phyloP scores from a whole-genome alignment of 1,284 basidiomycete species.

The Takashimella koratensis region DNA sequence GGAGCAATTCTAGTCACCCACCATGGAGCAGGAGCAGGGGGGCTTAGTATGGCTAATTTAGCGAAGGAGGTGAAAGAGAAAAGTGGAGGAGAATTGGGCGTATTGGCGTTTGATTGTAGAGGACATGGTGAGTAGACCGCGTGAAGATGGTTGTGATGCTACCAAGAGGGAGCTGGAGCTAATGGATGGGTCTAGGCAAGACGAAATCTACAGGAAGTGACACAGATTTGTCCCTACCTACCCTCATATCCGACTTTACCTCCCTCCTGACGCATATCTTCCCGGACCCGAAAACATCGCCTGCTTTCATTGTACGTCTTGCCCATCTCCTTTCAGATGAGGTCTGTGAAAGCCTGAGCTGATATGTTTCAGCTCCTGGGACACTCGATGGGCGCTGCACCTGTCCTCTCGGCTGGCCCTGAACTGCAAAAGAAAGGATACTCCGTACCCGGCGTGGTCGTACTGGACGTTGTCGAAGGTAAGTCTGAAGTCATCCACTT shows the following conservation, averaged over 20 bases:
- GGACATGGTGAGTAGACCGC: conserved; percentile 75
- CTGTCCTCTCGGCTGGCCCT: conserved; percentile 68
- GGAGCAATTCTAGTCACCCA: conserved; percentile 80
- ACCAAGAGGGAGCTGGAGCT: no score
- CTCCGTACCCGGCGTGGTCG: conserved; percentile 72
- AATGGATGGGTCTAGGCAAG: conserved; percentile 60
- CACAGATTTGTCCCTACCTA: conserved; percentile 65
- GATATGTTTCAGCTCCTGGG: conserved; percentile 63
- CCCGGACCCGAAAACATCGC: conserved; percentile 60
- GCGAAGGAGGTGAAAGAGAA: conserved; percentile 67
- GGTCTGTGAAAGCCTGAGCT: conserved; percentile 13
- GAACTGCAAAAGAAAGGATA: conserved; percentile 65
- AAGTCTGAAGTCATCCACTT: conserved; percentile 6
- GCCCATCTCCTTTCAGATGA: neutral
- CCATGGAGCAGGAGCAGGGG: conserved; percentile 90
- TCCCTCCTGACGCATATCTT: conserved; percentile 66
- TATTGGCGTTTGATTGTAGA: conserved; percentile 78
- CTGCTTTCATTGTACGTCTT: conserved; percentile 65
- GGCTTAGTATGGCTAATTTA: conserved; percentile 80
- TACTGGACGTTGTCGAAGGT: conserved; percentile 97
- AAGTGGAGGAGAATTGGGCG: conserved; percentile 71
- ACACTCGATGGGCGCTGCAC: conserved; percentile 88
- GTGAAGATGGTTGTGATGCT: no score
- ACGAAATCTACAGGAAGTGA: conserved; percentile 54
- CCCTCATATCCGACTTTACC: conserved; percentile 67